Conservation (phyloP, 2,329 filamentous ascomycete species). For the Blastomyces parvus region DNA sequence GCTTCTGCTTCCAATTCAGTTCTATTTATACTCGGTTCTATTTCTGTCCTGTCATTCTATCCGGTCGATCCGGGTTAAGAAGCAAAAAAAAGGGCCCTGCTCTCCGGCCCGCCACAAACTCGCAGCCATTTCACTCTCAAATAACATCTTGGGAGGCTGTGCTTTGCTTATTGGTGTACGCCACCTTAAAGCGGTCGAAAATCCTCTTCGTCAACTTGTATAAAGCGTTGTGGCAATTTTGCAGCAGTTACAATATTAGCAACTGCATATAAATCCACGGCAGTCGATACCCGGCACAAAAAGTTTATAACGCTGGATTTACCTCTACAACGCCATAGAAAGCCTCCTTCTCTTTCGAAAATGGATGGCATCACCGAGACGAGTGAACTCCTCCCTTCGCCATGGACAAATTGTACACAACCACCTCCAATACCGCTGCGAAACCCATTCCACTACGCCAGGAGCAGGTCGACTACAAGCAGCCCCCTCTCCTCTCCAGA, state of each 20-base stretch:
- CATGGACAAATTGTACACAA: conserved; percentile 24
- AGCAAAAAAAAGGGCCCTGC: background rate
- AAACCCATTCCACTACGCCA: conserved; percentile 24
- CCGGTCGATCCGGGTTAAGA: conserved; percentile 13
- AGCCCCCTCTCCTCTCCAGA: conserved; percentile 26
- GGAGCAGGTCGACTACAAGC: conserved; percentile 24
- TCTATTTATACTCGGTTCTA: background rate
- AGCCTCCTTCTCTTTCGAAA: conserved; percentile 8
- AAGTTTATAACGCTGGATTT: conserved; percentile 16
- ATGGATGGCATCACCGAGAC: conserved; percentile 9
- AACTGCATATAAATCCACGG: background rate
- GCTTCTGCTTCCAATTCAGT: background rate
- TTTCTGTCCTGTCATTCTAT: background rate
- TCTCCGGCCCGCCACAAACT: background rate
- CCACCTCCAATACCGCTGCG: conserved; percentile 18
- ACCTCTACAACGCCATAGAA: conserved; percentile 19
- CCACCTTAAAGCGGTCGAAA: background rate
- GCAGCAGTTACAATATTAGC: background rate
- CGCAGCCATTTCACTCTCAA: background rate
- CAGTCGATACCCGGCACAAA: background rate
- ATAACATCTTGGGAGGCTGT: background rate
- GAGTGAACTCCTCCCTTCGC: conserved; percentile 16
- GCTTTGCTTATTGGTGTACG: background rate
- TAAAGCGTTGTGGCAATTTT: background rate
- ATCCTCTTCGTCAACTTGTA: background rate